Evolutionary conservation across 129 eudicot species (phyloP).

Genomic region (Helichrysum umbraculigerum): DNA sequence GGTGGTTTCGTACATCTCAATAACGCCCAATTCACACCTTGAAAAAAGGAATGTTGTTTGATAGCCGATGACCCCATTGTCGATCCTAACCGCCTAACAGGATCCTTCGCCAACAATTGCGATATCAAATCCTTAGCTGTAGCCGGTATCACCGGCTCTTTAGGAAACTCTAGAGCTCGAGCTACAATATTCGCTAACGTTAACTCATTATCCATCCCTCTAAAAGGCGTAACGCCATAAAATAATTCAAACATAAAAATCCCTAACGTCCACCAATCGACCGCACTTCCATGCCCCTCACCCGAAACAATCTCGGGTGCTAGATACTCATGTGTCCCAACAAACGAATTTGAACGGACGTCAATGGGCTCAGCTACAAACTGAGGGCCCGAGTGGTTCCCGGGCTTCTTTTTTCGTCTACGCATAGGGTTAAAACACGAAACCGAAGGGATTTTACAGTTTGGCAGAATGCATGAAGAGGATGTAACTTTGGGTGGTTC

Average conservation of each 20-base stretch:
- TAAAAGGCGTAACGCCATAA: conserved; percentile 88
- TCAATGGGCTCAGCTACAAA: conserved; percentile 90
- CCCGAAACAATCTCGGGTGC: conserved; percentile 97
- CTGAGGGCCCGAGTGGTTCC: conserved; percentile 54
- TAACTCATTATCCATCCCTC: conserved; percentile 84
- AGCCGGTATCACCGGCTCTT: conserved; percentile 75
- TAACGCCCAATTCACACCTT: conserved; percentile 92
- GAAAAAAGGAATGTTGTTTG: conserved; percentile 74
- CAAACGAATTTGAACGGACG: conserved; percentile 91
- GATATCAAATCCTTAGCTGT: conserved; percentile 77
- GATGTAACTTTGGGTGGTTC: conserved; percentile 60
- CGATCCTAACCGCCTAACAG: conserved; percentile 74
- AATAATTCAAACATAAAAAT: conserved; percentile 79
- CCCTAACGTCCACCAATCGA: conserved; percentile 99
- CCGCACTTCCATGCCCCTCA: conserved; percentile 96
- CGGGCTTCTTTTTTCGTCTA: conserved; percentile 62
- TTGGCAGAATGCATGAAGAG: conserved; percentile 86
- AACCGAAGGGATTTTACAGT: conserved; percentile 80
- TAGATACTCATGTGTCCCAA: conserved; percentile 94
- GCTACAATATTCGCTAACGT: conserved; percentile 91
- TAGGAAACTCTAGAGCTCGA: conserved; percentile 93
- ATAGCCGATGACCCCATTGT: conserved; percentile 88
- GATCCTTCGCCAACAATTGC: conserved; percentile 81
- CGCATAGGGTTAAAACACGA: conserved; percentile 79
- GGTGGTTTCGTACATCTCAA: conserved; percentile 84